Conservation (phyloP, 2,329 filamentous ascomycete species). For the Aspergillus fumigatus region DNA sequence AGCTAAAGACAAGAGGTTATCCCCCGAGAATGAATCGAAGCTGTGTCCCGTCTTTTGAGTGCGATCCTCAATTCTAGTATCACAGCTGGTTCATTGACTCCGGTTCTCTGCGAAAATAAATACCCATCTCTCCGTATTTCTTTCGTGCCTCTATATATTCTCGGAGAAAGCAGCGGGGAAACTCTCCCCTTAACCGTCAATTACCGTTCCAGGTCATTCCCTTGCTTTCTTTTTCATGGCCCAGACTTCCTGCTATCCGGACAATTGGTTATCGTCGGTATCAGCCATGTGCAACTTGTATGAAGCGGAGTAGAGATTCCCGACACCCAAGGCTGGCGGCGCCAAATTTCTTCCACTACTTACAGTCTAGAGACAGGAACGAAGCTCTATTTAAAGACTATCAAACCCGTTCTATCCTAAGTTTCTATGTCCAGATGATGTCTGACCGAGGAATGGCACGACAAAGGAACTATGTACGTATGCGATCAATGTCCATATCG, state of each 20-base stretch:
- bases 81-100: background rate
- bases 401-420: background rate
- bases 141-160: constrained; percentile 17
- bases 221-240: constrained; percentile 8
- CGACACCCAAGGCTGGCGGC: background rate
- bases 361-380: background rate
- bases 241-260: constrained; percentile 9
- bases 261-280: background rate
- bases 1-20: no score
- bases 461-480: background rate
- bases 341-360: background rate
- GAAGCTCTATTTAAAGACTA: background rate
- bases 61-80: background rate
- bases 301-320: background rate
- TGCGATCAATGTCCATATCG: background rate
- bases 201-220: constrained; percentile 14
- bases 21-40: background rate
- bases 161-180: constrained; percentile 17
- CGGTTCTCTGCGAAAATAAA: constrained; percentile 10
- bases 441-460: background rate
- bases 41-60: background rate
- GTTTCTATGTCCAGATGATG: background rate
- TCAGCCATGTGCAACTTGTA: background rate
- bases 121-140: constrained; percentile 21
- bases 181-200: constrained; percentile 9